These are phyloP conservation scores for Protomyces lactucae-debilis DNA, from an alignment of 1,139 yeast genomes.

Conservation along the genomic window DNA sequence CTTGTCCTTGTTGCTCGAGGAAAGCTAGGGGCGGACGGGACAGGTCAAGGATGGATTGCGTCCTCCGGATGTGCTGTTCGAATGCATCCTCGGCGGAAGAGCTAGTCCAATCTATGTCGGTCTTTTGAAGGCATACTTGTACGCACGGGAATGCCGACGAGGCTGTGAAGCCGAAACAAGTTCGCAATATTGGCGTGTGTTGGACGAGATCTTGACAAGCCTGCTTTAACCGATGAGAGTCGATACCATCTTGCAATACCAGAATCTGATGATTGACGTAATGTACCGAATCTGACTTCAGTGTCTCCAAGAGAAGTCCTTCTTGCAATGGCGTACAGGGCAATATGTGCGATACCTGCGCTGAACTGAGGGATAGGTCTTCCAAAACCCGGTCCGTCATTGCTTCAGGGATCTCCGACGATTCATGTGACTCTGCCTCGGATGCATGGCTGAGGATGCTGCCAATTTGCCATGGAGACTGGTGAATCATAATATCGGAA, in stretches of 20 bases:
- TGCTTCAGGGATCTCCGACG: neutral
- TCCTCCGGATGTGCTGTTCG: neutral
- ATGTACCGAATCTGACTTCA: conserved; percentile 24
- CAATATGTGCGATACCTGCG: conserved; percentile 4
- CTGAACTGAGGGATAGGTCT: neutral
- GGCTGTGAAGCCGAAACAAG: conserved; percentile 31
- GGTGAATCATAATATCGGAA: conserved; percentile 10
- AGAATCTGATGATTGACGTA: conserved; percentile 32
- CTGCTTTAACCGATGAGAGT: conserved; percentile 6
- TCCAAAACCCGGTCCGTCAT: neutral
- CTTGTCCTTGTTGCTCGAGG: neutral
- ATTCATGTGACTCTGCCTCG: neutral
- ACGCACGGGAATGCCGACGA: conserved; percentile 27
- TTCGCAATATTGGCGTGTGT: conserved; percentile 32
- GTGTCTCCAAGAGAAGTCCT: conserved; percentile 32
- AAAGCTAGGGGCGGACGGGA: conserved; percentile 5
- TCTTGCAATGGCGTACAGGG: conserved; percentile 34
- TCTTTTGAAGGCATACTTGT: conserved; percentile 27
- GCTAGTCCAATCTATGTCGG: conserved; percentile 1
- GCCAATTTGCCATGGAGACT: neutral
- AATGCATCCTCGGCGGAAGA: neutral
- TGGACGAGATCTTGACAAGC: conserved; percentile 28
- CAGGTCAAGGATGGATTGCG: neutral
- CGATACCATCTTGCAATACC: conserved; percentile 22
- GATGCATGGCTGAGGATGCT: neutral